Base-by-base conservation (phyloP, 2,329 filamentous ascomycete genomes). In the Grosmannia penicillata region DNA sequence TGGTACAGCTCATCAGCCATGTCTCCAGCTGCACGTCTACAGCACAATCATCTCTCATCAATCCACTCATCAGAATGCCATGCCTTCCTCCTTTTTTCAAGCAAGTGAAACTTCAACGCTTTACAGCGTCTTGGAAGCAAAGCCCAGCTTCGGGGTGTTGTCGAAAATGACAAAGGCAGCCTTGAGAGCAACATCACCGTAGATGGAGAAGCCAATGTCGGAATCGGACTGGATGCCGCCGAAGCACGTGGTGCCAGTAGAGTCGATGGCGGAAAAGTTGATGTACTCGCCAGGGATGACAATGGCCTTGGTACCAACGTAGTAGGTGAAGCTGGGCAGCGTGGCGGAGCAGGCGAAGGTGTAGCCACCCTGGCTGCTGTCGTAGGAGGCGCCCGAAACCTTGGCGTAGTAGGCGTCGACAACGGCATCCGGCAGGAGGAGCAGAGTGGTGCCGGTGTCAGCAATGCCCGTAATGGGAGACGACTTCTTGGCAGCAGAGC, bases 391-490 rank as follows among this genome's bases (percentile, higher is more conserved):
- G 13, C 63, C 60, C 3, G 51, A 34, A 3, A 76, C 62, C 42
- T 65, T 44, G 14, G 41, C 46, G 51, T 74, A 77, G 56, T 75
- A 77, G 8, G 57, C 61, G 19, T 54, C 46, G 30, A 67, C 65
- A 31, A 74, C 56, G 14, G 57, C 48, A 33, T 58, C 52, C 45
- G 63, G 59, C 42, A 72, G 56, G 39, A 73, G 56, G 49, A 75
- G 61, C 40, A 77, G 60, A 14, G 71, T 70, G 11, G 72, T 74
- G 39, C 72, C 72, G 10, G 72, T 76, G 55, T 77, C 72, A 21
- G 66, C 66, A 43, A 75, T 74, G 17, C 66, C 66, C 9, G 45
- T 49, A 34, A 58, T 44, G 13, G 43, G 31, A 19, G 47, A 38
- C 9, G 39, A 42, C 43, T 44, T 42, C 42, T 49, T 47, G 30